Evolutionary conservation across 139 green algal species (phyloP), one percentile per base, ranked within the genome.

Genomic region (Chlorella sorokiniana): DNA sequence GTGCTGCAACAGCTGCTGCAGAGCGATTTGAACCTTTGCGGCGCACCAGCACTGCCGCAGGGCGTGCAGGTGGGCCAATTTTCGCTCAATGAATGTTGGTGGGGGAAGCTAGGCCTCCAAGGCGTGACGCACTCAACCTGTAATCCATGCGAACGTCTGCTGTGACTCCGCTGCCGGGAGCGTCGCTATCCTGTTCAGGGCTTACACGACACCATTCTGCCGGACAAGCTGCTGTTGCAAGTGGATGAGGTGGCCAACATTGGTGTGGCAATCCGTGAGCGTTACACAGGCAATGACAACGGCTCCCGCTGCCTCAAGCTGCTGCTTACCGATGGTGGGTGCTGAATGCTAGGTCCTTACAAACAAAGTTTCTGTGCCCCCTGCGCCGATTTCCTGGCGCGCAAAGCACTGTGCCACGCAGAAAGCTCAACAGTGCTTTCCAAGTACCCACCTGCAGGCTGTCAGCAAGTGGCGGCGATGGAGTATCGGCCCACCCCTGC

Each of bases 181-280:
- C 51, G 1, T 22, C 45, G 2, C 0, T 31, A 7, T 0, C 11
- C 70, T 81, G n/a, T 75, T 78, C 85, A 95, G 89, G 67, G 51
- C 44, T 67, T 87, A 69, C 85, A 94, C 83, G 82, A 90, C 54
- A 59, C 69, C 25, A n/a, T 56, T 38, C 65, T 95, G 45, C 48
- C 48, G 27, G 92, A 91, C 10, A 87, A 86, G 65, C 90, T 89
- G 44, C 83, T 96, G 22, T 69, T 96, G 69, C 93, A 96, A 78
- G 41, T 94, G 16, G 90, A 96, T 56, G 92, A 96, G 69, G 74
- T 87, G 0, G 56, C 93, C n/a, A 92, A 96, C 81, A 91, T 91
- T 9, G 87, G 85, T 33, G 85, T 88, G 52, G 69, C 87, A 1
- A 84, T 87, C 25, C 88, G 83, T 25, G 86, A 95, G 45, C 88